Evolutionary conservation across 1,139 yeast species (phyloP), one percentile per base, ranked within the genome.

Genomic region (Candida sp.): DNA sequence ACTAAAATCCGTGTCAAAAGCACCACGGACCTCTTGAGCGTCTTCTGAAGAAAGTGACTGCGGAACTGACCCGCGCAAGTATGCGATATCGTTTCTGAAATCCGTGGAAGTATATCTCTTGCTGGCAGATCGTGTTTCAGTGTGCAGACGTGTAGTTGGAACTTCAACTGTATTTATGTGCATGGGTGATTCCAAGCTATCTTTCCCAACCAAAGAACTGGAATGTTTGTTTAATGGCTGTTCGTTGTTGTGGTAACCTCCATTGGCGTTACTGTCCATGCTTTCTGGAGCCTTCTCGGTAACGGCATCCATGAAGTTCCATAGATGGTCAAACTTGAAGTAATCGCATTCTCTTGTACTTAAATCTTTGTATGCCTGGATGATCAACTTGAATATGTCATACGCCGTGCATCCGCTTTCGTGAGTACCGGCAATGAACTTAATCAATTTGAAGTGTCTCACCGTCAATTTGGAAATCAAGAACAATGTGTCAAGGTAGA

Each of bases 401-500:
- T 66, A 71, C 0, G 70, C 74, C 5, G 72, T 66, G 5, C 69
- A 62, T 1, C 65, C 60, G 3, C 71, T 59, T 12, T 68, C 74
- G 41, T 57, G 51, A 40, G 53, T 64, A 4, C 72, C 69, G 3
- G 73, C 67, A 47, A 75, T 66, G 33, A 68, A 67, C 53, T 72
- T 73, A 27, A 76, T 69, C 31, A 77, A 63, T 43, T 71, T 68
- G 54, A 69, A 74, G 54, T 78, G 80, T 40, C 63, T 65, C 35
- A 74, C 61, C 5, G 73, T 62, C 34, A 78, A 58, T 38, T 65
- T 63, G 4, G 78, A 55, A 12, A 77, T 63, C 45, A 75, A 63
- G 52, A 75, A 72, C 7, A 78, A 61, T 1, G 79, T 64, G 52
- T 78, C 82, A 61, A 75, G 58, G 55, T 77, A 77, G 46, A 67